Percentiles rank a stretch among this genome's conserved stretches.
Evolutionary conservation across 106 monocot species (phyloP).

Genomic region (Allium cepa): DNA sequence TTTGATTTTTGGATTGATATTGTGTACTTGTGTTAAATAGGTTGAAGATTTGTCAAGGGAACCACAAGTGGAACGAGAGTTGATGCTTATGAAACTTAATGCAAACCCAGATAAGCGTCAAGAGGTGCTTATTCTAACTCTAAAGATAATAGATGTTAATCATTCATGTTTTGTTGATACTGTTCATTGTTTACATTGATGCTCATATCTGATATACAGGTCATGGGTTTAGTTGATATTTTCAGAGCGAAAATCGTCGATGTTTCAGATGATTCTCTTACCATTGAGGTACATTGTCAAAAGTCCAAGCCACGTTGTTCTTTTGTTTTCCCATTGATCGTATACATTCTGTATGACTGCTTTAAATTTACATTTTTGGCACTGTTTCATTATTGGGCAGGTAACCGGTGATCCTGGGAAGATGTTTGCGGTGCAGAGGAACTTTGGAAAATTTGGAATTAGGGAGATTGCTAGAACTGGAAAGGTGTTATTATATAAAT

Average conservation of each 20-base stretch:
- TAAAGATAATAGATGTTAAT: too few relatives aligned
- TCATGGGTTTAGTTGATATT: conserved; percentile 85
- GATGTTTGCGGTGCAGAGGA: conserved; percentile 70
- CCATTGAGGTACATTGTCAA: conserved; percentile 53
- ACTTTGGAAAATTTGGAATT: conserved; percentile 83
- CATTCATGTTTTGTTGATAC: too few relatives aligned
- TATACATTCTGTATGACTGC: too few relatives aligned
- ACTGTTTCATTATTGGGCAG: conserved; percentile 14
- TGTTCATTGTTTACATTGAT: not conserved
- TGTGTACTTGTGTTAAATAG: conserved; percentile 13
- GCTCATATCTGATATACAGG: conserved; percentile 37
- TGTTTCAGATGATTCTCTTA: conserved; percentile 75
- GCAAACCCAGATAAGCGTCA: conserved; percentile 56
- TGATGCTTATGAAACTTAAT: conserved; percentile 86
- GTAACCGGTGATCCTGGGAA: conserved; percentile 99
- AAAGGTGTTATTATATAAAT: conserved; percentile 58
- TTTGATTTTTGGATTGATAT: too few relatives aligned
- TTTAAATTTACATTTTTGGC: too few relatives aligned
- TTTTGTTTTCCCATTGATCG: conserved; percentile 7
- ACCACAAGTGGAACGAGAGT: conserved; percentile 81
- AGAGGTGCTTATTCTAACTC: conserved; percentile 41
- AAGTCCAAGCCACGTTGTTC: not conserved
- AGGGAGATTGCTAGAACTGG: conserved; percentile 96
- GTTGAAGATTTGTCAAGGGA: conserved; percentile 93
- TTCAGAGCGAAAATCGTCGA: conserved; percentile 96